Evolutionary conservation across 495 filamentous ascomycete species (phyloP), one percentile per base, ranked within the genome.

Genomic region (Niebla homalea): DNA sequence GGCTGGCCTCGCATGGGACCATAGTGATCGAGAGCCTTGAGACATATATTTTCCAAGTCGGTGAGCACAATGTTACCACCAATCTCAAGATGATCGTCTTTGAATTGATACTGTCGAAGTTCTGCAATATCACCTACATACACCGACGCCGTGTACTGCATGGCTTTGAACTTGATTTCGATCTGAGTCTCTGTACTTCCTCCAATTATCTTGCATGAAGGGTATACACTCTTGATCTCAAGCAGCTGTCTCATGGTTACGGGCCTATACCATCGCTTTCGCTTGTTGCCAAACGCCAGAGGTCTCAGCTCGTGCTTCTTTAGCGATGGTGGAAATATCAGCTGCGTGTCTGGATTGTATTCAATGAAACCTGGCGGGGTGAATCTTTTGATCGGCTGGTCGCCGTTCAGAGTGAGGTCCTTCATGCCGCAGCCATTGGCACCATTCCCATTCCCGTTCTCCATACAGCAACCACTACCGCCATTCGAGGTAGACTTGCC

Each of bases 101-200:
- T 70, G 60, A 98, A 81, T 2, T 72, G 74, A 63, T 84, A 96
- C 51, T 85, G 73, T 21, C 85, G 70, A 40, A 98, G 68, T 65
- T 97, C 92, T 1, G 85, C 69, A 55, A 98, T 95, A 60, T 98
- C 92, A 22, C 89, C 89, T 14, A 97, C 80, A 61, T 84, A 97
- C 1, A 98, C 89, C 0, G 88, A 96, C 5, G 83, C 79, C 11
- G 79, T 77, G 62, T 95, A 98, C 57, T 87, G 79, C 77, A 93
- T 80, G 2, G 79, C 87, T 70, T 98, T 97, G 74, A 98, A 98
- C 62, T 95, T 96, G 66, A 94, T 83, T 65, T 98, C 92, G 47
- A 98, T 96, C 63, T 96, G 92, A 0, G 90, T 97, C 66, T 98
- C 92, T 4, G 87, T 94, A 62, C 87, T 94, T 38, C 92, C 92